A percentile compares a stretch with the other conserved stretches of the same genome.
Conservation (phyloP, 257 asterid genomes). For the Jacaranda copaia region DNA sequence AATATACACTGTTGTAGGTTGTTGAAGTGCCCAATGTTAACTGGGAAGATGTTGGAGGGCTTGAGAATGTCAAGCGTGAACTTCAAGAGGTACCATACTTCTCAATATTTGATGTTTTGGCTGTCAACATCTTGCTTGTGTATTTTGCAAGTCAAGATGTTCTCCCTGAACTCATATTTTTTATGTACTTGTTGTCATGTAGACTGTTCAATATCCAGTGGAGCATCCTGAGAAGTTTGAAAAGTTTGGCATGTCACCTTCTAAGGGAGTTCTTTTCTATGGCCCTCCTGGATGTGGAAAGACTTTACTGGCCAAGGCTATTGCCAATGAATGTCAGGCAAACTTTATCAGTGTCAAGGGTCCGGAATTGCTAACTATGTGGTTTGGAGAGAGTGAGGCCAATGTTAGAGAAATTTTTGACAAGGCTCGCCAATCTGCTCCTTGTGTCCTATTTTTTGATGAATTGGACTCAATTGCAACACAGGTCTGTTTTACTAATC, state of each 20-base stretch:
- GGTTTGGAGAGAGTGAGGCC: conserved; percentile 99
- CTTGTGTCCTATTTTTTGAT: conserved; percentile 93
- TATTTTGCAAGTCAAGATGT: background rate
- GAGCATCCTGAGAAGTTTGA: conserved; percentile 98
- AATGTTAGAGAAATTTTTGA: conserved; percentile 90
- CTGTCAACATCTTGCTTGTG: background rate
- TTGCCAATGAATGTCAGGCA: conserved; percentile 94
- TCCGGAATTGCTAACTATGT: conserved; percentile 93
- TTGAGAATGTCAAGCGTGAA: conserved; percentile 86
- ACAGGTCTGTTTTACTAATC: conserved; percentile 59
- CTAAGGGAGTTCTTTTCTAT: conserved; percentile 93
- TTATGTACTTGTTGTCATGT: conserved; percentile 19
- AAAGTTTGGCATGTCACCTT: conserved; percentile 96
- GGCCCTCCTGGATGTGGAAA: conserved; percentile 97
- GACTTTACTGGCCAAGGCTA: conserved; percentile 89
- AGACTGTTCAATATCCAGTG: conserved; percentile 97
- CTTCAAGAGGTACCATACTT: conserved; percentile 79
- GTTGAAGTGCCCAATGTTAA: conserved; percentile 88
- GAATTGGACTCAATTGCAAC: conserved; percentile 95
- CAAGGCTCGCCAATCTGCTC: conserved; percentile 92
- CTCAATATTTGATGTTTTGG: background rate
- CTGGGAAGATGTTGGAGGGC: conserved; percentile 96
- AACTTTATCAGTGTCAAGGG: conserved; percentile 92
- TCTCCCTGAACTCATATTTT: conserved; percentile 22
- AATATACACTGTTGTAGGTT: conserved; percentile 52